Evolutionary conservation across 768 basidiomycete genomes (phyloP).

Genomic region (Leccinum barrowsii): DNA sequence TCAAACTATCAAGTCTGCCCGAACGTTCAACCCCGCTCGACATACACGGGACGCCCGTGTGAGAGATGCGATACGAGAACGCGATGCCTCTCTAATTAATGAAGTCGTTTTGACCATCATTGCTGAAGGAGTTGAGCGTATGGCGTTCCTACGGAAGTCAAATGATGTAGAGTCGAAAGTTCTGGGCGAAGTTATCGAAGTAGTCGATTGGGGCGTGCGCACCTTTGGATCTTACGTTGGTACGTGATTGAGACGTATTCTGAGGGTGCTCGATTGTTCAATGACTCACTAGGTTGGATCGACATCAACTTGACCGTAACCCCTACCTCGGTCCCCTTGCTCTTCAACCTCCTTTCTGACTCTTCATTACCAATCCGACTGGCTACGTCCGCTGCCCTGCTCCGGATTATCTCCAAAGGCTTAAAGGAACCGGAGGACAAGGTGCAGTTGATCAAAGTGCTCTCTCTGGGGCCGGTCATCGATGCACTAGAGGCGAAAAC

Average conservation of each 20-base stretch:
- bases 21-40: conserved; percentile 64
- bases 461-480: conserved; percentile 81
- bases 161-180: conserved; percentile 44
- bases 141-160: conserved; percentile 49
- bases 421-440: conserved; percentile 90
- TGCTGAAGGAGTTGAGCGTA: conserved; percentile 61
- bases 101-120: conserved; percentile 84
- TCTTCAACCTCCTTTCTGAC: conserved; percentile 81
- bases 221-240: conserved; percentile 94
- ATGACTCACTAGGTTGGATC: conserved; percentile 76
- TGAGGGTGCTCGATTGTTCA: neutral
- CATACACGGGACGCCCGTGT: conserved; percentile 81
- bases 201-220: conserved; percentile 88
- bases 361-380: conserved; percentile 75
- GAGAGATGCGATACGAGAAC: conserved; percentile 84
- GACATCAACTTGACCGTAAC: conserved; percentile 97
- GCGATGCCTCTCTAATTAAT: conserved; percentile 84
- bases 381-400: conserved; percentile 75
- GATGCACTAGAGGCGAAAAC: conserved; percentile 78
- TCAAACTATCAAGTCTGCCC: conserved; percentile 85
- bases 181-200: conserved; percentile 60
- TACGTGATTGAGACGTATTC: conserved; percentile 40
- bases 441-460: conserved; percentile 82
- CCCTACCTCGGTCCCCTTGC: conserved; percentile 77
- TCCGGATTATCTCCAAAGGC: conserved; percentile 87